Evolutionary conservation across 2,329 filamentous ascomycete genomes (phyloP).

Genomic region (Trichoderma sp.): DNA sequence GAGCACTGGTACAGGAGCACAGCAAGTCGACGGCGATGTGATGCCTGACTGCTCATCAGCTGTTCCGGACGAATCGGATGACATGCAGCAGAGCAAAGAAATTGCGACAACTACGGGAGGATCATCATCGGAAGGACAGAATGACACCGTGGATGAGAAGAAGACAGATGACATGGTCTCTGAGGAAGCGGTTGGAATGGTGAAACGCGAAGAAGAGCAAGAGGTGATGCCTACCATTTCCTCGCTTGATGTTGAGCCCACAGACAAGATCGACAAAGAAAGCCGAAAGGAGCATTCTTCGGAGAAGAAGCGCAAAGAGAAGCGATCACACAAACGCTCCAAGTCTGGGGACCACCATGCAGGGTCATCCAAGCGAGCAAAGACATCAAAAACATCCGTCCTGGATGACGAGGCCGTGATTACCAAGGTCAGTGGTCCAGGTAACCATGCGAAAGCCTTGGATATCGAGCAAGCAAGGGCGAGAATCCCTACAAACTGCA

Average conservation of each 20-base stretch:
- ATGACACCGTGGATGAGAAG: background rate
- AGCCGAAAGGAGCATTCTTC: too few species aligned
- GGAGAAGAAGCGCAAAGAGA: constrained; percentile 1
- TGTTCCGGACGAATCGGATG: too few species aligned
- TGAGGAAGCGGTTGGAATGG: background rate
- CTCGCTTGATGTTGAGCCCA: accelerated
- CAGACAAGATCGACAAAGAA: background rate
- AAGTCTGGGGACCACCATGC: background rate
- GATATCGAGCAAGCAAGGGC: constrained; percentile 14
- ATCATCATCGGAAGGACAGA: background rate
- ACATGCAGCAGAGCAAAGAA: too few species aligned
- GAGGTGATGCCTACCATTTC: background rate
- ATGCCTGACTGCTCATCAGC: too few species aligned
- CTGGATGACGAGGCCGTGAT: background rate
- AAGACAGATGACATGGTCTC: background rate
- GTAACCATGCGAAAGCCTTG: background rate
- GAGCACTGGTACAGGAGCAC: too few species aligned
- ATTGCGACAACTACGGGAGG: too few species aligned
- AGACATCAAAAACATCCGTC: background rate
- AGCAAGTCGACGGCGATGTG: too few species aligned
- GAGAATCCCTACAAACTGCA: constrained; percentile 25
- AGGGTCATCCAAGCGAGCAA: background rate
- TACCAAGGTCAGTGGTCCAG: background rate
- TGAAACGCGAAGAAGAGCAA: background rate
- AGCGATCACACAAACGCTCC: background rate